Base-by-base conservation (phyloP, 352 stramenopile species). In the Aphanomyces cochlioides region DNA sequence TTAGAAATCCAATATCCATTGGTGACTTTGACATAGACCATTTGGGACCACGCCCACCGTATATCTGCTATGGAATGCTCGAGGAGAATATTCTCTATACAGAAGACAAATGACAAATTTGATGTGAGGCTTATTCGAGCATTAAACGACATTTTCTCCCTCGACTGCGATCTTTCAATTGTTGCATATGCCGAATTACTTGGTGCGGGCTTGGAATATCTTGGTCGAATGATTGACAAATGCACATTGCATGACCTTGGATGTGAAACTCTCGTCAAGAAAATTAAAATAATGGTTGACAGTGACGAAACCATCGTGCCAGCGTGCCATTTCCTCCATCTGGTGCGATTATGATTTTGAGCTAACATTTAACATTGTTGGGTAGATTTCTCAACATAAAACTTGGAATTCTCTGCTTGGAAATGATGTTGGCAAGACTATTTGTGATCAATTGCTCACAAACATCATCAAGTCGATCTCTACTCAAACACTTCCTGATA, bases 311-410 rank as follows among this genome's bases (percentile, higher is more conserved):
- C 54, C 7, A 5, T 61, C 6, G 28, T 61, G 15, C 34, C 54
- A 7, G 54, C 54, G 21, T 61, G 54, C 54, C 15, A 61, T 12
- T 28, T 39, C 21, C 39, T 61, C 7, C 7, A 61, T 37, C 1
- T 7, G 12, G 54, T 61, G 43, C 21, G 54, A 40, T 10, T 6
- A 12, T 61, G 10, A 12, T 12, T 3, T 36, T 58, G 15, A 37
- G 1, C 10, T n/a, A 50, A 50, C 17, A 50, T 50, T n/a, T 50
- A 50, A 50, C 43, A 50, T n/a, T n/a, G 10, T 12, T 50, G 10
- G 17, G 10, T 50, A 50, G 43, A 50, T 50, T 50, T 50, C 43
- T 50, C 43, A 50, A 50, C 10, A 50, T n/a, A 50, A 50, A n/a
- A n/a, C 17, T 50, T 50, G 43, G 43, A 50, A n/a, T 28, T 28